These are phyloP conservation scores for Ascochyta clinopodiicola DNA, from an alignment of 2,329 filamentous ascomycete species.

Conservation along the genomic window DNA sequence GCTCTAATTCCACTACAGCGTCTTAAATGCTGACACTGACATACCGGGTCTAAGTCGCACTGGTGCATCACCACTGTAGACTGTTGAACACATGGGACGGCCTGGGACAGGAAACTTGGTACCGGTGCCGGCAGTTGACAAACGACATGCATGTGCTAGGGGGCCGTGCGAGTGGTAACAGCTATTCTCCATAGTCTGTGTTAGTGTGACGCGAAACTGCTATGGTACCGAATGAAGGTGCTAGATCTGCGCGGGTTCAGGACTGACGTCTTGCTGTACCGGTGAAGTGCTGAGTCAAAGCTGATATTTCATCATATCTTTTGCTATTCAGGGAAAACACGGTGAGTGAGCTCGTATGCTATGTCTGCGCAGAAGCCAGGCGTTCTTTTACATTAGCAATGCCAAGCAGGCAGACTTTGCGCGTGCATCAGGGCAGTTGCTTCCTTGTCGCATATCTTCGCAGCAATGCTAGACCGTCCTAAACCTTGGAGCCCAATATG, in stretches of 20 bases:
- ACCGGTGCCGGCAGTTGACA: neutral
- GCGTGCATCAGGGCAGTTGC: neutral
- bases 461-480: neutral
- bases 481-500: neutral
- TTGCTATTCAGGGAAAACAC: neutral
- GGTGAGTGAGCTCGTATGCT: neutral
- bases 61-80: neutral
- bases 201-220: neutral
- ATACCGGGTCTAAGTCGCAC: neutral
- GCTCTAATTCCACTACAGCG: neutral
- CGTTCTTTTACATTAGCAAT: neutral
- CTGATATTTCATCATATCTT: neutral
- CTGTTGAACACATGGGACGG: neutral
- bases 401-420: neutral
- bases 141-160: neutral
- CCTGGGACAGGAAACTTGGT: neutral
- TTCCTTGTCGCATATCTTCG: neutral
- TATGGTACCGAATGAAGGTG: neutral
- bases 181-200: neutral
- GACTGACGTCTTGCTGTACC: neutral
- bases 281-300: neutral
- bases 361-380: neutral
- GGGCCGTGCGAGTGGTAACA: neutral
- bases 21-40: neutral
- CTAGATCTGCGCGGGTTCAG: neutral